Evolutionary conservation across 1,284 basidiomycete genomes (phyloP), one percentile per base, ranked within the genome.

Genomic region (Tylopilus sp.): DNA sequence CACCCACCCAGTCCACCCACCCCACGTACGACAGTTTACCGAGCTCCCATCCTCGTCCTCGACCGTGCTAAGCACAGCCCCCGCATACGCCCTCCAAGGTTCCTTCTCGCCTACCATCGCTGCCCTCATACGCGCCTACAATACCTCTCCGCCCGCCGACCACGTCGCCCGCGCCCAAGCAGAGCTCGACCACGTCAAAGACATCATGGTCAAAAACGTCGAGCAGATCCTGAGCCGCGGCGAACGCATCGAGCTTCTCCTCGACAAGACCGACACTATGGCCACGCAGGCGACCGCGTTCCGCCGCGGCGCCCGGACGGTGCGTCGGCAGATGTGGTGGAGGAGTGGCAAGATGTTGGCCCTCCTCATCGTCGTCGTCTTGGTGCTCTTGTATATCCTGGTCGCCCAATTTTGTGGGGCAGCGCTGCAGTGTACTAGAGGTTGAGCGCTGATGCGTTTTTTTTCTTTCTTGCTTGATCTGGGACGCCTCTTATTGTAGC

Each of bases 281-380:
- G 91, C 92, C 3, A 87, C 86, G 25, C 95, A 99, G 69, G 93
- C 95, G 7, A 90, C 92, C n/a, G 93, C 93, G 2, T 99, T 99
- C 73, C 74, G 95, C 40, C 77, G 96, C 44, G 91, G 96, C 3
- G 94, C 95, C 6, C 79, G 93, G 33, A 84, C 78, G 2, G 84
- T 95, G 13, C 75, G 96, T 39, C 77, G 94, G 54, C 86, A 95
- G 66, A 96, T 97, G 89, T 98, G 96, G 92, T 99, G 94, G 94
- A 86, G 84, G 71, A 96, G 92, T 64, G 84, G 76, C 55, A 86
- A 89, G 68, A 82, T 93, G 41, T 64, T 91, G 59, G 81, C 74
- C 2, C 69, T 97, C 34, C 80, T 81, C 38, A 74, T 84, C 9
- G 68, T 94, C 40, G 89, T 95, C 33, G 84, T 71, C 8, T 56